Percentiles rank a stretch among this genome's conserved stretches.
Evolutionary conservation across 257 asterid species (phyloP).

Genomic region (Leptodermis oblonga): DNA sequence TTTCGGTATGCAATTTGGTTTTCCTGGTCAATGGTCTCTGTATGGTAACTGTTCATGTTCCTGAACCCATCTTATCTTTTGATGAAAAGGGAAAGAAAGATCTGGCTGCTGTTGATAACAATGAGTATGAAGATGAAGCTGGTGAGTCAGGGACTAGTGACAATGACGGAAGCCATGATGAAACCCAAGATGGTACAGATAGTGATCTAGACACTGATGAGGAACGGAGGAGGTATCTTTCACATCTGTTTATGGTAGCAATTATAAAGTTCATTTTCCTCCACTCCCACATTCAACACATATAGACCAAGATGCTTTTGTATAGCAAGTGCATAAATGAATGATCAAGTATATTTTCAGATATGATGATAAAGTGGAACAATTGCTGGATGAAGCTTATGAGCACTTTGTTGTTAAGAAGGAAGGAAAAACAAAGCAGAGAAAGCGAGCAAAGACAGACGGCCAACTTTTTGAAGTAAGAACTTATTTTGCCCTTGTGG

Average conservation of each 20-base stretch:
- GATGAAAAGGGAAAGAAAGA: constrained; percentile 66
- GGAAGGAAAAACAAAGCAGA: constrained; percentile 81
- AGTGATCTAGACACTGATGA: constrained; percentile 92
- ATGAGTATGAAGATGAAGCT: constrained; percentile 58
- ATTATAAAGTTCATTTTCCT: neutral
- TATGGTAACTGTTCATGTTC: neutral
- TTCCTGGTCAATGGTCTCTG: neutral
- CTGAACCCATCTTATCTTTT: constrained; percentile 2
- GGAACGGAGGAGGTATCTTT: constrained; percentile 58
- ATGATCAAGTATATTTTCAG: constrained; percentile 35
- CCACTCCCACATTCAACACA: neutral
- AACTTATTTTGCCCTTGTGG: constrained; percentile 3
- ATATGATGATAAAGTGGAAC: constrained; percentile 65
- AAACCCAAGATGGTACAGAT: constrained; percentile 35
- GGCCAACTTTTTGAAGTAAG: constrained; percentile 57
- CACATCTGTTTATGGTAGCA: neutral
- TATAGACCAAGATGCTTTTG: neutral
- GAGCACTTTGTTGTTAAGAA: constrained; percentile 58
- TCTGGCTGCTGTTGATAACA: constrained; percentile 71
- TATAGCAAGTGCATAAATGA: constrained; percentile 8
- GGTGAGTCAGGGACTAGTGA: constrained; percentile 53
- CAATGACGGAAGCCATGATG: constrained; percentile 44
- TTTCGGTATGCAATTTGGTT: neutral
- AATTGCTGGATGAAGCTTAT: constrained; percentile 75
- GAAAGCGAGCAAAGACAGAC: constrained; percentile 72